phyloP scores from a whole-genome alignment of 164 flowering plant species.

The Platanus orientalis region DNA sequence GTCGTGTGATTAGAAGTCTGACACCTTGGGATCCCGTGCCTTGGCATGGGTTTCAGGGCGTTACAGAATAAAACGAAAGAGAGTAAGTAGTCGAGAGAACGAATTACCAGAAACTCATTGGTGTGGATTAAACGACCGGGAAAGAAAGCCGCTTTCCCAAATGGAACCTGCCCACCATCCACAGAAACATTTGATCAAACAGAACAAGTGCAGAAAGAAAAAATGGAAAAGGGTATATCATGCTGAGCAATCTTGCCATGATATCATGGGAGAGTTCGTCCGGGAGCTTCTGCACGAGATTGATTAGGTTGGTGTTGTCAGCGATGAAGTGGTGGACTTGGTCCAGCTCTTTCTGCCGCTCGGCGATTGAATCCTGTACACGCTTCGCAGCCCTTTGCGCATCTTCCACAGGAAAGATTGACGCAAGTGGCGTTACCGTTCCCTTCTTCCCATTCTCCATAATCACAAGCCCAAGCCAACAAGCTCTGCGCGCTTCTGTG shows the following conservation, averaged over 20 bases:
- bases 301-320: constrained; percentile 60
- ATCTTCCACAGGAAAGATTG: constrained; percentile 60
- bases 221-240: not conserved
- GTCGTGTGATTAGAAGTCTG: too few relatives aligned
- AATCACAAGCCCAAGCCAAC: too few relatives aligned
- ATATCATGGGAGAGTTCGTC: constrained; percentile 71
- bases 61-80: too few relatives aligned
- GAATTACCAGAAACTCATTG: constrained; percentile 67
- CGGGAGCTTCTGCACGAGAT: constrained; percentile 76
- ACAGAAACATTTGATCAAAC: not conserved
- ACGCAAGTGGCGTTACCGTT: constrained; percentile 59
- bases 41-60: too few relatives aligned
- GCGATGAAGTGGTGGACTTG: constrained; percentile 40
- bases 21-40: too few relatives aligned
- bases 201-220: not conserved
- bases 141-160: constrained; percentile 87
- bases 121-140: constrained; percentile 89
- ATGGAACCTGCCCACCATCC: constrained; percentile 56
- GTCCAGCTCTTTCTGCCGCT: constrained; percentile 43
- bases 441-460: constrained; percentile 41
- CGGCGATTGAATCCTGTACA: constrained; percentile 48
- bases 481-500: too few relatives aligned
- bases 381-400: constrained; percentile 58
- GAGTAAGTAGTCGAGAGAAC: not conserved
- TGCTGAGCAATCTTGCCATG: constrained; percentile 40